Conservation (phyloP, 768 basidiomycete species). For the Pleurotus tuber-regium region DNA sequence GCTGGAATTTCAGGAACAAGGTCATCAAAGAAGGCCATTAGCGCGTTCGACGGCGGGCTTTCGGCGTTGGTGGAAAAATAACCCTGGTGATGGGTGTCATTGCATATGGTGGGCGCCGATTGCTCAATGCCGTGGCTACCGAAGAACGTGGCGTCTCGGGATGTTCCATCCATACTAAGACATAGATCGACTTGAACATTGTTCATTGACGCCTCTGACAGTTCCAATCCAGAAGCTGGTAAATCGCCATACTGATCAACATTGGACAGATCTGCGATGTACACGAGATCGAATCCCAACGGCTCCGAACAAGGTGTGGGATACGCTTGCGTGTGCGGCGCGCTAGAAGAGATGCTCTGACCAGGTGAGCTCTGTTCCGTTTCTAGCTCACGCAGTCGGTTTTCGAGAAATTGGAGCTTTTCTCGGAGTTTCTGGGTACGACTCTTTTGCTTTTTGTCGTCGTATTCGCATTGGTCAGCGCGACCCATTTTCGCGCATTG, state of each 20-base stretch:
- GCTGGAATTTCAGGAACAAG: neutral
- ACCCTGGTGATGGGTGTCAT: neutral
- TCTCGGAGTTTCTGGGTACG: constrained; percentile 58
- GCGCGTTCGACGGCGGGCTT: neutral
- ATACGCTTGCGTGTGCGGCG: neutral
- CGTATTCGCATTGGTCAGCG: constrained; percentile 52
- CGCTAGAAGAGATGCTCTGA: constrained; percentile 9
- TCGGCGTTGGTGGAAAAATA: constrained; percentile 5
- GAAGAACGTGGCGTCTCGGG: neutral
- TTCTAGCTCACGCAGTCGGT: constrained; percentile 53
- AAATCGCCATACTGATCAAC: neutral
- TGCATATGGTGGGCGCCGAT: neutral
- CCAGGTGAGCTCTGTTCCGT: constrained; percentile 27
- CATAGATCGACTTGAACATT: neutral
- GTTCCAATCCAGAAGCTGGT: neutral
- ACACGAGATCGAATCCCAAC: constrained; percentile 13
- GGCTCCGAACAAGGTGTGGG: constrained; percentile 9
- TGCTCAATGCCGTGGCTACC: neutral
- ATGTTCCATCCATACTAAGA: neutral
- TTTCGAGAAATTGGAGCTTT: constrained; percentile 51
- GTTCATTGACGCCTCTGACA: neutral
- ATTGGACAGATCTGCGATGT: neutral
- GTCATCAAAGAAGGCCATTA: neutral
- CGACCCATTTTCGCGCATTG: constrained; percentile 57
- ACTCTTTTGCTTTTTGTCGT: constrained; percentile 58